Evolutionary conservation across 192 early-diverging fungal genomes (phyloP).

Genomic region (Entophlyctis helioformis): DNA sequence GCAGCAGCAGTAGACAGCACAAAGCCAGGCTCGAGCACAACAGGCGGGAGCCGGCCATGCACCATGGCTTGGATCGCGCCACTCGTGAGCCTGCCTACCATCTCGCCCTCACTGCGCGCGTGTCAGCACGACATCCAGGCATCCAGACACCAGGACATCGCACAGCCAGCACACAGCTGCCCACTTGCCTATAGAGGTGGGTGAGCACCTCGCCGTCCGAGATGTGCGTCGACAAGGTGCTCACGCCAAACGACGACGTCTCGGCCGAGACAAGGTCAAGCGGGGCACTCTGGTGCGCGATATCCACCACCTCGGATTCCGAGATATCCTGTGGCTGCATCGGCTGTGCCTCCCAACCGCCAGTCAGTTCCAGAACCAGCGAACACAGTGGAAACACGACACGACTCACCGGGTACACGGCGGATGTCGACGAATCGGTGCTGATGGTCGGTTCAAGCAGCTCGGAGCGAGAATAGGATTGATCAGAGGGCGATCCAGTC

Average conservation of each 20-base stretch:
- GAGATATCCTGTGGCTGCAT: neutral
- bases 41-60: too few species aligned
- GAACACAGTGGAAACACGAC: too few species aligned
- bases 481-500: neutral
- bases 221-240: slow-evolving; percentile 11
- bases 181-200: slow-evolving; percentile 10
- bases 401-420: neutral
- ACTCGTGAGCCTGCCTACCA: too few species aligned
- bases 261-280: neutral
- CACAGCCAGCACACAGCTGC: neutral
- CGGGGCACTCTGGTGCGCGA: neutral
- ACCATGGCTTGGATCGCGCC: too few species aligned
- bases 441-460: too few species aligned
- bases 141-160: neutral
- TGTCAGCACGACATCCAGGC: too few species aligned
- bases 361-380: neutral
- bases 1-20: too few species aligned
- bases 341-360: neutral
- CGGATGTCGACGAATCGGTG: neutral
- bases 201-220: slow-evolving; percentile 19
- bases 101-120: slow-evolving; percentile 1
- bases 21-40: too few species aligned
- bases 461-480: too few species aligned
- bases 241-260: slow-evolving; percentile 4
- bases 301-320: neutral